Percentiles rank a stretch among this genome's conserved stretches.
phyloP scores from a whole-genome alignment of 768 basidiomycete species.

The Tylopilus plumbeoviolaceoides region DNA sequence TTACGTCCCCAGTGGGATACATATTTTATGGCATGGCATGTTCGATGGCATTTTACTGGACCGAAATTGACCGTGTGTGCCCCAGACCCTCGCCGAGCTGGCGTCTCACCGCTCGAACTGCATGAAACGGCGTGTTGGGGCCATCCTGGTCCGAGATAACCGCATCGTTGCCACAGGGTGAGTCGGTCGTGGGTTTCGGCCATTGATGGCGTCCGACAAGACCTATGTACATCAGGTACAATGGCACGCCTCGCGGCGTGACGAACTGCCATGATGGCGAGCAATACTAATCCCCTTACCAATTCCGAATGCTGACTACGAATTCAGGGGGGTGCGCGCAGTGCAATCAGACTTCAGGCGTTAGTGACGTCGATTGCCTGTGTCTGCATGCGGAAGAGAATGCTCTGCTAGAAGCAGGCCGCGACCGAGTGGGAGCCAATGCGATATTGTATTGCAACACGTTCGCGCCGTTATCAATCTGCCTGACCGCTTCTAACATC shows the following conservation, averaged over 20 bases:
- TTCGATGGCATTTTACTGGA: not conserved
- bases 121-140: conserved; percentile 96
- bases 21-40: conserved; percentile 83
- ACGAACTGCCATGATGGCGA: conserved; percentile 66
- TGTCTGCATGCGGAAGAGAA: conserved; percentile 99
- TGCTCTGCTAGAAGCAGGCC: conserved; percentile 88
- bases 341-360: conserved; percentile 58
- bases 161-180: conserved; percentile 79
- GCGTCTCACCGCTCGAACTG: conserved; percentile 91
- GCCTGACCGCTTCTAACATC: not conserved
- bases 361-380: conserved; percentile 69
- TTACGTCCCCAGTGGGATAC: conserved; percentile 91
- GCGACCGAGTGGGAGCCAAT: conserved; percentile 79
- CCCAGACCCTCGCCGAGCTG: conserved; percentile 80
- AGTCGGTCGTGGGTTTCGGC: conserved; percentile 11
- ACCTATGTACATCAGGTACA: conserved; percentile 57
- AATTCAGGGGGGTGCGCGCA: conserved; percentile 84
- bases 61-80: conserved; percentile 6
- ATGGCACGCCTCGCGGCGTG: conserved; percentile 91
- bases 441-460: conserved; percentile 98
- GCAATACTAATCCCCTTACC: not conserved
- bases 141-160: conserved; percentile 83
- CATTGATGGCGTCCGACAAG: not conserved
- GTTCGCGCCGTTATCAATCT: conserved; percentile 42
- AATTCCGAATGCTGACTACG: conserved; percentile 42